A percentile compares a stretch with the other conserved stretches of the same genome.
Evolutionary conservation across 1,284 basidiomycete genomes (phyloP).

Genomic region (Rhodotorula sp.): DNA sequence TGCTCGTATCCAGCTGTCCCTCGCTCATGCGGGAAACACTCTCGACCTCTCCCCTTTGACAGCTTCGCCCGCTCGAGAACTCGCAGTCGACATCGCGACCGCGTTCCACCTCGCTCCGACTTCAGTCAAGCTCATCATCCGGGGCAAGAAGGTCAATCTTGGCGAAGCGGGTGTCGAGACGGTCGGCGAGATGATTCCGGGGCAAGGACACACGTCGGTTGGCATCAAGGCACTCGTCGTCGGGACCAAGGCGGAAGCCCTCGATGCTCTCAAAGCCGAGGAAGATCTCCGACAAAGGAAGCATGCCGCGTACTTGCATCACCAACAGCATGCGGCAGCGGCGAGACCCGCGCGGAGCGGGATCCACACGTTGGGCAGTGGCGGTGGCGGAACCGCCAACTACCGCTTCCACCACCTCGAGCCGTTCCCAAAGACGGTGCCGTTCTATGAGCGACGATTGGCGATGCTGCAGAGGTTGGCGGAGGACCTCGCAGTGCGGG

Average conservation of each 20-base stretch:
- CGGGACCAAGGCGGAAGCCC: constrained; percentile 19
- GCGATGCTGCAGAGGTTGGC: constrained; percentile 36
- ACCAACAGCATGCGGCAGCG: constrained; percentile 6
- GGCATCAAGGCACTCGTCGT: constrained; percentile 37
- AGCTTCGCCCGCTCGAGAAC: constrained; percentile 4
- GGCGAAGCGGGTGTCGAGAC: neutral
- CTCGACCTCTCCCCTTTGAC: constrained; percentile 6
- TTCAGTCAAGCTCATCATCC: constrained; percentile 34
- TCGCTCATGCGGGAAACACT: constrained; percentile 20
- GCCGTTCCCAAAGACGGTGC: constrained; percentile 34
- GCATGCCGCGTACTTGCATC: constrained; percentile 23
- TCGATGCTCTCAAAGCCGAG: constrained; percentile 20
- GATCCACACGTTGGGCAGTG: constrained; percentile 13
- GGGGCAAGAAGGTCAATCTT: constrained; percentile 27
- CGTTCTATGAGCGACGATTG: constrained; percentile 24
- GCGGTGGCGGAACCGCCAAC: constrained; percentile 11
- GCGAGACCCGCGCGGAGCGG: constrained; percentile 11
- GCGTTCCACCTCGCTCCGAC: constrained; percentile 27
- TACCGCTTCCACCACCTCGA: constrained; percentile 35
- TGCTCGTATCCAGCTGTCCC: neutral
- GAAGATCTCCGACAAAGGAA: constrained; percentile 26
- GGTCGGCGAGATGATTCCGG: neutral
- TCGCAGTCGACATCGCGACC: constrained; percentile 12
- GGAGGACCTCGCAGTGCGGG: constrained; percentile 36
- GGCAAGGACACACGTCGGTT: neutral